A percentile compares a stretch with the other conserved stretches of the same genome.
Conservation (phyloP, 2,329 filamentous ascomycete genomes). For the Penicillium sp. region DNA sequence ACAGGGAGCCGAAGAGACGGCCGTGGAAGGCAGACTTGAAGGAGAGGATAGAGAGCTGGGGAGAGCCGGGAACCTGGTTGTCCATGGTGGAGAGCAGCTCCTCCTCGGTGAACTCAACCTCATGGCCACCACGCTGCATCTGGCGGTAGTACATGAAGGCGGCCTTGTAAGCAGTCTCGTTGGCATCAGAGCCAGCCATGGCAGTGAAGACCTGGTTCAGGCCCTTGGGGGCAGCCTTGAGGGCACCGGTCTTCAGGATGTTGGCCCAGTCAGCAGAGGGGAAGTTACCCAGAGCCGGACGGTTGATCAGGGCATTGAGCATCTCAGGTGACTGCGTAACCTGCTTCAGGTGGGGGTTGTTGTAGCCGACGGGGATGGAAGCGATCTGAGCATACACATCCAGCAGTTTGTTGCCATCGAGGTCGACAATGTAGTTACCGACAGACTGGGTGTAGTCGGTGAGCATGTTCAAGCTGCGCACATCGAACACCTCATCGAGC, state of each 20-base stretch:
- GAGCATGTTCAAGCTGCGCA: constrained; percentile 77
- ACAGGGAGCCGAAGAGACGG: constrained; percentile 79
- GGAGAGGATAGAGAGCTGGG: constrained; percentile 76
- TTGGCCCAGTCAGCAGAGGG: constrained; percentile 77
- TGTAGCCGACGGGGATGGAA: constrained; percentile 88
- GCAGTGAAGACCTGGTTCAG: constrained; percentile 86
- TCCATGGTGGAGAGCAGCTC: constrained; percentile 72
- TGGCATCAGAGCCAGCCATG: constrained; percentile 83
- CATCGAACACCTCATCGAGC: constrained; percentile 76
- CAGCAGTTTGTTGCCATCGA: constrained; percentile 49
- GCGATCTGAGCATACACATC: constrained; percentile 77
- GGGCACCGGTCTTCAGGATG: constrained; percentile 71
- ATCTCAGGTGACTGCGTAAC: constrained; percentile 72
- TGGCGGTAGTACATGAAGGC: constrained; percentile 90
- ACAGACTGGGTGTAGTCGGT: constrained; percentile 67
- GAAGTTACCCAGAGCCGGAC: constrained; percentile 86
- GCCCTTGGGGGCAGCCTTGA: constrained; percentile 76
- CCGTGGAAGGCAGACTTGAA: constrained; percentile 89
- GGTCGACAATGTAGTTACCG: constrained; percentile 66
- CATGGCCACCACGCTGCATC: constrained; percentile 69
- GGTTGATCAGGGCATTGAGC: constrained; percentile 75
- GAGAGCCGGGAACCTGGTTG: constrained; percentile 73
- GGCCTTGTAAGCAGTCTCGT: constrained; percentile 91
- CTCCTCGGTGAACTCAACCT: constrained; percentile 72
- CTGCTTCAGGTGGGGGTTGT: constrained; percentile 70